Evolutionary conservation across 1,284 basidiomycete genomes (phyloP).

Genomic region (Tilletia walkeri): DNA sequence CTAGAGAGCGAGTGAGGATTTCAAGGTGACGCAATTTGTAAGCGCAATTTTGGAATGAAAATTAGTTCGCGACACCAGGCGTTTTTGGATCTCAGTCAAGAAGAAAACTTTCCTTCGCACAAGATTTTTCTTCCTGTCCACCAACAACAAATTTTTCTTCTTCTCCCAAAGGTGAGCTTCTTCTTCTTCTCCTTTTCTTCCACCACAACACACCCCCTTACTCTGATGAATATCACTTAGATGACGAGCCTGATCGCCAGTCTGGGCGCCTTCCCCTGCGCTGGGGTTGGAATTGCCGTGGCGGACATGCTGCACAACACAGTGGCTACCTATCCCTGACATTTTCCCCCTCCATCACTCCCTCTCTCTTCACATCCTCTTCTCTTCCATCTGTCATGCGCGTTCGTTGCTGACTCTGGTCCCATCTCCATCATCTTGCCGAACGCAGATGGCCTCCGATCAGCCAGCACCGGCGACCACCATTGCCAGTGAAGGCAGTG

Average conservation of each 20-base stretch:
- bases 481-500: background rate
- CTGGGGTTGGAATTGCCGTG: background rate
- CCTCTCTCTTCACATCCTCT: background rate
- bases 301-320: slow-evolving; percentile 16
- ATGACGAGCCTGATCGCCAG: slow-evolving; percentile 16
- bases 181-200: background rate
- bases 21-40: too few relatives aligned
- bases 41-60: too few relatives aligned
- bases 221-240: slow-evolving; percentile 10
- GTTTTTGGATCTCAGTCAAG: background rate
- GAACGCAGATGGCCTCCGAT: background rate
- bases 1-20: too few relatives aligned
- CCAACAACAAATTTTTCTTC: too few relatives aligned
- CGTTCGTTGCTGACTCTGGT: background rate
- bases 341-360: background rate
- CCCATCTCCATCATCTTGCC: background rate
- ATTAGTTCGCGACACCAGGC: too few relatives aligned
- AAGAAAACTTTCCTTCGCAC: background rate
- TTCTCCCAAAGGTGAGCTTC: background rate
- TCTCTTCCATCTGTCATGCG: background rate
- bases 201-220: background rate
- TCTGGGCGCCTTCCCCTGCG: slow-evolving; percentile 1
- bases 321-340: slow-evolving; percentile 12
- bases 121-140: background rate
- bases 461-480: background rate